These are phyloP conservation scores for Botryotinia calthae DNA, from an alignment of 2,329 filamentous ascomycete genomes.

Conservation along the genomic window DNA sequence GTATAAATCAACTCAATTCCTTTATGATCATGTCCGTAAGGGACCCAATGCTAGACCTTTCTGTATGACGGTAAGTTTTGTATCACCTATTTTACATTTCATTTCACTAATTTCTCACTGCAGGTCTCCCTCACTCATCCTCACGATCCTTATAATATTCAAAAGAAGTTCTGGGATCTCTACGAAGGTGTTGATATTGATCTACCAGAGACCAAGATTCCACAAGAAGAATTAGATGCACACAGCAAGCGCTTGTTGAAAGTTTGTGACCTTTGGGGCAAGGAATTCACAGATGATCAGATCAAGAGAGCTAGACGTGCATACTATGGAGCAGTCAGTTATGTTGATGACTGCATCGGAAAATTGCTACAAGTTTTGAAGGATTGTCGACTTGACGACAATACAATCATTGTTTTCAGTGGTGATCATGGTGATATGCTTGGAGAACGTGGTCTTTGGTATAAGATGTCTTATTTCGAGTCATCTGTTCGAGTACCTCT, in stretches of 20 bases:
- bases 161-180: conserved; percentile 87
- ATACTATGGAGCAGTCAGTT: conserved; percentile 91
- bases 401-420: conserved; percentile 89
- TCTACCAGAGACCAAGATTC: conserved; percentile 73
- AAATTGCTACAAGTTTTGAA: conserved; percentile 75
- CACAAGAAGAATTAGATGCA: conserved; percentile 77
- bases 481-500: conserved; percentile 86
- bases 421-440: conserved; percentile 97
- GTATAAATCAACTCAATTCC: conserved; percentile 74
- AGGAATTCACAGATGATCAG: conserved; percentile 79
- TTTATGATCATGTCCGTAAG: conserved; percentile 87
- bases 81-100: neutral
- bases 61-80: conserved; percentile 61
- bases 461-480: conserved; percentile 98
- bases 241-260: conserved; percentile 85
- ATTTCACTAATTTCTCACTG: neutral
- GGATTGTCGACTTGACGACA: conserved; percentile 73
- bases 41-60: conserved; percentile 73
- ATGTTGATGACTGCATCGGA: conserved; percentile 90
- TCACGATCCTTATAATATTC: conserved; percentile 93
- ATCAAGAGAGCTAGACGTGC: conserved; percentile 81
- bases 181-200: conserved; percentile 89
- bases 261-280: conserved; percentile 82
- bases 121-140: conserved; percentile 82
- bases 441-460: conserved; percentile 87